A percentile compares a stretch with the other conserved stretches of the same genome.
These are phyloP conservation scores for Chytridiales sp. DNA, from an alignment of 371 early-diverging fungal genomes.

Conservation along the genomic window DNA sequence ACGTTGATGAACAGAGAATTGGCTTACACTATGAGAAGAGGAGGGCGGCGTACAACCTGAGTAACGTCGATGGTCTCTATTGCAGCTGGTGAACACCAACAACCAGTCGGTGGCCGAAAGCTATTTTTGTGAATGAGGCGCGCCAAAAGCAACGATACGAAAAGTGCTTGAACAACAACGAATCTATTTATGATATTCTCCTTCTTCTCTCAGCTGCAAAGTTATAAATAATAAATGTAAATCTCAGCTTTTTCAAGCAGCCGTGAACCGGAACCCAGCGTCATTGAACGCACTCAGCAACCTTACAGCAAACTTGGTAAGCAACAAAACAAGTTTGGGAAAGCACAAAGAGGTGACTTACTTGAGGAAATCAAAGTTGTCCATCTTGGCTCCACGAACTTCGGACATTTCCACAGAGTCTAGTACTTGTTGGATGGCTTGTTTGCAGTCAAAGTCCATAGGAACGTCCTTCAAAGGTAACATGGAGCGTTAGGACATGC, in stretches of 20 bases:
- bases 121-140: too few relatives aligned
- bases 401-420: constrained; percentile 68
- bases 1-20: too few relatives aligned
- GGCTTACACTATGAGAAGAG: too few relatives aligned
- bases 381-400: constrained; percentile 87
- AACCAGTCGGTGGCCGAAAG: too few relatives aligned
- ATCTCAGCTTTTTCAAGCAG: constrained; percentile 16
- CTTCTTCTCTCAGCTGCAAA: too few relatives aligned
- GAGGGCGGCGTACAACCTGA: too few relatives aligned
- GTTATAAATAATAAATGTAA: too few relatives aligned
- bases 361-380: constrained; percentile 85
- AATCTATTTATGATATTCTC: too few relatives aligned
- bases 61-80: too few relatives aligned
- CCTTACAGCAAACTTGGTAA: constrained; percentile 20
- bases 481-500: neutral
- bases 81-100: too few relatives aligned
- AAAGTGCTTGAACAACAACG: too few relatives aligned
- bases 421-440: constrained; percentile 68
- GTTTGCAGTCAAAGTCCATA: constrained; percentile 80
- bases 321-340: neutral
- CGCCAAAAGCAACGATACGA: too few relatives aligned
- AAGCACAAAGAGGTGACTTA: constrained; percentile 13
- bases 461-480: constrained; percentile 65
- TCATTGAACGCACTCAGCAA: constrained; percentile 49
- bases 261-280: constrained; percentile 52